phyloP scores from a whole-genome alignment of 192 early-diverging fungal genomes.

The Coemansia javaensis region DNA sequence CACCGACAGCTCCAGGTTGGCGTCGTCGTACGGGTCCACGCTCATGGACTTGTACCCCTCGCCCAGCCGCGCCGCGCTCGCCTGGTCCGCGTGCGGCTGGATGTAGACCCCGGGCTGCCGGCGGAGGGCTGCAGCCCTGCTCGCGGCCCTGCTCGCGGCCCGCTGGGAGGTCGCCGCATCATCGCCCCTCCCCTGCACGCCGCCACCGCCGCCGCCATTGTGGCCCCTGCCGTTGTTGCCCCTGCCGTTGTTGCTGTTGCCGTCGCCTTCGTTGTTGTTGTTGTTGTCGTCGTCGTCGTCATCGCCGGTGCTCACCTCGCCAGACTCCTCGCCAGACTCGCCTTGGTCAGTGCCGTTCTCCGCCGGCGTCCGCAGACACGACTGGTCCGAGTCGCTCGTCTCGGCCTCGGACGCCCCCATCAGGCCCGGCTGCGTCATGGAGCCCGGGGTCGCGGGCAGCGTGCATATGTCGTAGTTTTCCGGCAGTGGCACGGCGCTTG shows the following conservation, averaged over 20 bases:
- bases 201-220: no score
- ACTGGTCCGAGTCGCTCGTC: constrained; percentile 33
- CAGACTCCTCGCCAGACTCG: no score
- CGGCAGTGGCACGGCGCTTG: no score
- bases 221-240: no score
- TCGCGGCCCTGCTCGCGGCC: constrained; percentile 14
- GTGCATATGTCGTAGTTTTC: no score
- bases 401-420: constrained; percentile 13
- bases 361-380: constrained; percentile 33
- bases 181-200: no score
- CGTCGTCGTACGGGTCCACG: constrained; percentile 39
- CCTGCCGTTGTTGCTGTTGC: no score
- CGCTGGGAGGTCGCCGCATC: no score
- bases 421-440: constrained; percentile 1
- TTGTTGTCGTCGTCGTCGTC: neutral
- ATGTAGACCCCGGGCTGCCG: constrained; percentile 30
- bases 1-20: constrained; percentile 27
- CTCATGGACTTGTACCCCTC: constrained; percentile 46
- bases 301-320: neutral
- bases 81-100: constrained; percentile 27
- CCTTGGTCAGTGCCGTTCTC: constrained; percentile 18
- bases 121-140: constrained; percentile 1
- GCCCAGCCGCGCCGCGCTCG: constrained; percentile 36
- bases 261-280: neutral
- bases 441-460: neutral